Conservation (phyloP, 2,329 filamentous ascomycete genomes). For the Hymenoscyphus infarciens region DNA sequence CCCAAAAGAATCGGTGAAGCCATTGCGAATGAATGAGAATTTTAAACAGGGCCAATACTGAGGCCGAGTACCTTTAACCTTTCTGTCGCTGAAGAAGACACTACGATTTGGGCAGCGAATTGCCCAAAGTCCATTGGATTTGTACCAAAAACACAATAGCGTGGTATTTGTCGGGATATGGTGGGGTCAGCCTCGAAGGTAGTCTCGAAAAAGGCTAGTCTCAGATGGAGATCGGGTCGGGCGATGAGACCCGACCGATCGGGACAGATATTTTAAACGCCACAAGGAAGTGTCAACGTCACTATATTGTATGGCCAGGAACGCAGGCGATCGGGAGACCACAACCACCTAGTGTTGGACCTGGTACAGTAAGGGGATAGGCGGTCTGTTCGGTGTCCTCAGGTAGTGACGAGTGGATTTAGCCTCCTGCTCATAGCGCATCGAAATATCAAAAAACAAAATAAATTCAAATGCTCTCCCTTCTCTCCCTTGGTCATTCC, state of each 20-base stretch:
- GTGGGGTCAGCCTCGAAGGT: neutral
- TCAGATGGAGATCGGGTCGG: neutral
- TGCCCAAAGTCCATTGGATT: neutral
- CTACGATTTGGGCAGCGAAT: neutral
- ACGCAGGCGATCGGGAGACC: neutral
- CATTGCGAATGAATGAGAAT: neutral
- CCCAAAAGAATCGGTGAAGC: constrained; percentile 22
- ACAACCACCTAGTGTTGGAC: neutral
- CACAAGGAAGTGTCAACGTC: constrained; percentile 19
- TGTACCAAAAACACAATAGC: neutral
- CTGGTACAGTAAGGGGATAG: neutral
- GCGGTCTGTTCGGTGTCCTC: neutral
- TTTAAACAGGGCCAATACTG: neutral
- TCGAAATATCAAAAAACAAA: neutral
- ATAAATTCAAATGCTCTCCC: neutral
- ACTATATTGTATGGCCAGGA: constrained; percentile 8
- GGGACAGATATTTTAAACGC: neutral
- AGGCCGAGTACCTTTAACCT: neutral
- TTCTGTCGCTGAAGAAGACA: neutral
- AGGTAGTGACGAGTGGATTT: neutral
- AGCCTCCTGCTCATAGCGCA: constrained; percentile 2
- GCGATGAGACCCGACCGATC: neutral
- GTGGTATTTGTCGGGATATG: neutral
- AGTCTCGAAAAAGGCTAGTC: neutral
- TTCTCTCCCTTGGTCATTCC: no score